Percentiles rank a stretch among this genome's conserved stretches.
phyloP scores from a whole-genome alignment of 1,139 yeast genomes.

The Keqinozyma sinolaborantium region DNA sequence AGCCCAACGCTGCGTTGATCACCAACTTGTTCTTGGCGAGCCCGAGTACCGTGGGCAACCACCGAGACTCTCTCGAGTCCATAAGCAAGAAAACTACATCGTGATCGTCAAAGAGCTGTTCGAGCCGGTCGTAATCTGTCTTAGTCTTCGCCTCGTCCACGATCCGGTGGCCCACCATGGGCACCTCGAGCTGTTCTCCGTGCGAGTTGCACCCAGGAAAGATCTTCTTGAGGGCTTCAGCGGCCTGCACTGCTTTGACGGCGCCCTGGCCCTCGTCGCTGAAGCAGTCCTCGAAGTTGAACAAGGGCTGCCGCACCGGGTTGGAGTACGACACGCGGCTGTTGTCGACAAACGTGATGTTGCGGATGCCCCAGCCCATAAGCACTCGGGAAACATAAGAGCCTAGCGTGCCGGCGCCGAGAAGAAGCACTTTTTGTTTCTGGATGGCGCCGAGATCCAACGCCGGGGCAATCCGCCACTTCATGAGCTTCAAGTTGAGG shows the following conservation, averaged over 20 bases:
- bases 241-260: conserved; percentile 74
- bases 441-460: conserved; percentile 65
- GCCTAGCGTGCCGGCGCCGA: conserved; percentile 98
- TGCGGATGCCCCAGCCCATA: conserved; percentile 90
- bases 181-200: conserved; percentile 71
- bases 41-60: conserved; percentile 90
- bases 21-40: conserved; percentile 65
- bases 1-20: conserved; percentile 91
- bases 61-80: conserved; percentile 93
- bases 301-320: conserved; percentile 92
- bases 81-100: conserved; percentile 78
- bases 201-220: conserved; percentile 71
- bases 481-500: conserved; percentile 85
- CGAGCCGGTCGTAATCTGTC: conserved; percentile 49
- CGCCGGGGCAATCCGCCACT: conserved; percentile 91
- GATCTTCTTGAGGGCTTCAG: conserved; percentile 62
- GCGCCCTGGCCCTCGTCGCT: conserved; percentile 58
- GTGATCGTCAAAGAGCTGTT: conserved; percentile 55
- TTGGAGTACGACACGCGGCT: conserved; percentile 88
- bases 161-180: conserved; percentile 93
- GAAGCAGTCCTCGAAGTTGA: conserved; percentile 69
- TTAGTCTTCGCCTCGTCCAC: conserved; percentile 49
- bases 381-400: conserved; percentile 83
- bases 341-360: conserved; percentile 84
- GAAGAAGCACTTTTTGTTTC: conserved; percentile 58